Evolutionary conservation across 306 rosid genomes (phyloP).

Genomic region (Fragaria nilgerrensis): DNA sequence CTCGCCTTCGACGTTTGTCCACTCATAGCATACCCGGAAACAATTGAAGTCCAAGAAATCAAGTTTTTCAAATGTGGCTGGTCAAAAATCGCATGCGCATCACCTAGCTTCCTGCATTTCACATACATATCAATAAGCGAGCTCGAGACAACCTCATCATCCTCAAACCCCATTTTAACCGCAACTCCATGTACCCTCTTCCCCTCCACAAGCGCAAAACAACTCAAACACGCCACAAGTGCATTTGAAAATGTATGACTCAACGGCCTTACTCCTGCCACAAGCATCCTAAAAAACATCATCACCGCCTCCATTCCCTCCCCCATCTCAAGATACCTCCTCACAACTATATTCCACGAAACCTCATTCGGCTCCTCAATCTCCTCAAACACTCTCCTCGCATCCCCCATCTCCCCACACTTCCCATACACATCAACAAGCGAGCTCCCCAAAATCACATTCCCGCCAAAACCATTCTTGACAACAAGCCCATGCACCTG

Average conservation of each 20-base stretch:
- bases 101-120: slow-evolving; percentile 53
- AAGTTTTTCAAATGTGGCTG: slow-evolving; percentile 50
- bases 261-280: slow-evolving; percentile 38
- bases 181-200: slow-evolving; percentile 61
- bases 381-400: slow-evolving; percentile 58
- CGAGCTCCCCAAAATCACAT: slow-evolving; percentile 59
- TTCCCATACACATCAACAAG: slow-evolving; percentile 72
- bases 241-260: slow-evolving; percentile 61
- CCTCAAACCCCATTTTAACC: slow-evolving; percentile 46
- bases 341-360: slow-evolving; percentile 76
- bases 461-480: slow-evolving; percentile 49
- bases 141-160: slow-evolving; percentile 50
- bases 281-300: slow-evolving; percentile 57
- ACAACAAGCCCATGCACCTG: slow-evolving; percentile 53
- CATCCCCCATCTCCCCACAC: slow-evolving; percentile 48
- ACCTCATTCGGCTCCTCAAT: slow-evolving; percentile 54
- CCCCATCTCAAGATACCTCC: slow-evolving; percentile 62
- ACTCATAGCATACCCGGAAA: slow-evolving; percentile 56
- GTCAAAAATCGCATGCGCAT: slow-evolving; percentile 48
- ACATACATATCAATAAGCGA: slow-evolving; percentile 61
- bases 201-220: slow-evolving; percentile 51
- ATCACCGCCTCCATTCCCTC: slow-evolving; percentile 46
- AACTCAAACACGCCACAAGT: slow-evolving; percentile 54
- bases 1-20: slow-evolving; percentile 57
- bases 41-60: slow-evolving; percentile 69